Evolutionary conservation across 805 yeast species (phyloP).

Genomic region (Metschnikowia cerradonensis): DNA sequence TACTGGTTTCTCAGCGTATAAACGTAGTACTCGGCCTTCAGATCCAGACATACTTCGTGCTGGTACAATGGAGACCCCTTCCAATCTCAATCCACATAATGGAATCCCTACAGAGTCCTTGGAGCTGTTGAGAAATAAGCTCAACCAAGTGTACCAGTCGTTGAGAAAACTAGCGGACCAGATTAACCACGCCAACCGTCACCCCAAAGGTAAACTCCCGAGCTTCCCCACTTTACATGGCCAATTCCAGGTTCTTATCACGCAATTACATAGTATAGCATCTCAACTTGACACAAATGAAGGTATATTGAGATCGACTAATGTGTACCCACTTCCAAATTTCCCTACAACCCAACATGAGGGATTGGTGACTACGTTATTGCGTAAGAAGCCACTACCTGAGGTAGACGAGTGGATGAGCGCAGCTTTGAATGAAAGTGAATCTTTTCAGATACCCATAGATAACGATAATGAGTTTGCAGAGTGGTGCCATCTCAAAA

Average conservation of each 20-base stretch:
- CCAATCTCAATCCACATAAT: constrained; percentile 33
- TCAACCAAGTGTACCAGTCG: constrained; percentile 41
- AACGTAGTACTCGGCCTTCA: not conserved
- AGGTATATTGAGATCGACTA: constrained; percentile 58
- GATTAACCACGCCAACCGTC: constrained; percentile 32
- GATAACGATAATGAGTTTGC: constrained; percentile 58
- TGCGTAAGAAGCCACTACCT: constrained; percentile 85
- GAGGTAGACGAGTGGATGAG: constrained; percentile 87
- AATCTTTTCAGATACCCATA: constrained; percentile 23
- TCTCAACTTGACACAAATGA: constrained; percentile 59
- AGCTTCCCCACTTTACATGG: constrained; percentile 68
- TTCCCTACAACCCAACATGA: constrained; percentile 86
- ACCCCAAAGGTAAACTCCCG: constrained; percentile 37
- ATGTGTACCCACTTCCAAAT: constrained; percentile 75
- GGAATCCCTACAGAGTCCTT: constrained; percentile 35
- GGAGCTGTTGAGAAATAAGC: constrained; percentile 38
- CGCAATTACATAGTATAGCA: constrained; percentile 79
- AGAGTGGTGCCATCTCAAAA: constrained; percentile 60
- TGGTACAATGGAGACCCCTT: constrained; percentile 1
- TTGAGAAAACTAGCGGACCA: constrained; percentile 37
- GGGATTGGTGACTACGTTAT: constrained; percentile 73
- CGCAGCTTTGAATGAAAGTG: constrained; percentile 19
- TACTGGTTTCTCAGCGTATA: not conserved
- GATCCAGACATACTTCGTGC: not conserved
- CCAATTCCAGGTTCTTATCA: constrained; percentile 76